A percentile compares a stretch with the other conserved stretches of the same genome.
phyloP scores from a whole-genome alignment of 208 protist genomes.

The Phytomonas francai region DNA sequence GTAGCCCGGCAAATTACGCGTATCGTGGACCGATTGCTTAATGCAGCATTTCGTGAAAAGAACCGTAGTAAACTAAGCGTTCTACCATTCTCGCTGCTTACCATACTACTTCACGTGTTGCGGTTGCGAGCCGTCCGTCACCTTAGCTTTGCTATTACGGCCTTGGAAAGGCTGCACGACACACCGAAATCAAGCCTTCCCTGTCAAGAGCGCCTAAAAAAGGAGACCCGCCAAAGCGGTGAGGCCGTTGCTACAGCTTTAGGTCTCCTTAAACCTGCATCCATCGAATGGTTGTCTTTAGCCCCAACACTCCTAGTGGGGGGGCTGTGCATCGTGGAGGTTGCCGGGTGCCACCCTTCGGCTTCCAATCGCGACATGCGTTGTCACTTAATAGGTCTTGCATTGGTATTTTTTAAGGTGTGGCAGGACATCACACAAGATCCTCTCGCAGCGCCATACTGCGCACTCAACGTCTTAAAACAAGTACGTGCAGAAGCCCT shows the following conservation, averaged over 20 bases:
- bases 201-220: neutral
- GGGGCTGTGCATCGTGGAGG: neutral
- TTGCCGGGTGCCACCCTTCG: neutral
- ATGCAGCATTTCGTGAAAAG: neutral
- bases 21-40: neutral
- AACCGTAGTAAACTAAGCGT: neutral
- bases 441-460: neutral
- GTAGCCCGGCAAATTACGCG: neutral
- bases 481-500: neutral
- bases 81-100: neutral
- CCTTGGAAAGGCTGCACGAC: neutral
- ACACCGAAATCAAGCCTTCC: neutral
- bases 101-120: neutral
- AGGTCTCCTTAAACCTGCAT: neutral
- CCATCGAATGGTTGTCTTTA: neutral
- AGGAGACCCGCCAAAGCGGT: neutral
- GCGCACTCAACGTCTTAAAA: neutral
- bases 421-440: neutral
- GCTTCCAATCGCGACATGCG: neutral
- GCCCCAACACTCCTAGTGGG: neutral
- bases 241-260: neutral
- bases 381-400: neutral
- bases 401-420: neutral
- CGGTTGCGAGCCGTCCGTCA: conserved; percentile 3
- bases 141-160: neutral